These are phyloP conservation scores for Boletus rubropictus DNA, from an alignment of 768 basidiomycete genomes.

Conservation along the genomic window DNA sequence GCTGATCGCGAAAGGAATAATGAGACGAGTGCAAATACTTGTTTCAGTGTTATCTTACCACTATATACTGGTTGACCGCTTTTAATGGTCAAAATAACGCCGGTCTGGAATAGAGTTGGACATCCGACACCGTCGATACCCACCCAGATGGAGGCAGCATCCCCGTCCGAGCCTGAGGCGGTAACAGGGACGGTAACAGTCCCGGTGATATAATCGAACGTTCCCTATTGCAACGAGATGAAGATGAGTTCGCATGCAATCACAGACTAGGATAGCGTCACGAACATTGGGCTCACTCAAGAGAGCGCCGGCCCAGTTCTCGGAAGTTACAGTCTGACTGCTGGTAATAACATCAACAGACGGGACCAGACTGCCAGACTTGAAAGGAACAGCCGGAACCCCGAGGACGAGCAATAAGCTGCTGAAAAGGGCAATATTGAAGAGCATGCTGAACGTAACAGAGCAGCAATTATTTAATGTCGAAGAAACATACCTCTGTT, in stretches of 20 bases:
- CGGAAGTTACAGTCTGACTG: neutral
- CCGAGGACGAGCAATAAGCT: neutral
- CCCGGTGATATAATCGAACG: constrained; percentile 2
- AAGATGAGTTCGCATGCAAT: neutral
- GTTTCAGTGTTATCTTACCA: neutral
- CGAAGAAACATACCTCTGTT: neutral
- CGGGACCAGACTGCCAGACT: neutral
- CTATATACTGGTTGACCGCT: no score
- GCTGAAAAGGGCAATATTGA: neutral
- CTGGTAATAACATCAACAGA: neutral
- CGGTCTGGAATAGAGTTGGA: neutral
- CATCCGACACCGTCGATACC: constrained; percentile 6
- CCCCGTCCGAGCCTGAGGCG: neutral
- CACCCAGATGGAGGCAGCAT: no score
- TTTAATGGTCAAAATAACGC: no score
- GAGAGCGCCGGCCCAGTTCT: constrained; percentile 10
- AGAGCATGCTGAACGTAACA: neutral
- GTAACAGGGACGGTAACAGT: constrained; percentile 2
- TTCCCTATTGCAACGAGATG: neutral
- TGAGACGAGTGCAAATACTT: neutral
- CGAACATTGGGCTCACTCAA: neutral
- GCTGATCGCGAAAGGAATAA: neutral
- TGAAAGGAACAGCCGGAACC: neutral
- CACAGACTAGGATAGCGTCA: neutral
- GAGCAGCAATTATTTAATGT: neutral